A percentile compares a stretch with the other conserved stretches of the same genome.
These are phyloP conservation scores for Mycena vitilis DNA, from an alignment of 768 basidiomycete species.

Conservation along the genomic window DNA sequence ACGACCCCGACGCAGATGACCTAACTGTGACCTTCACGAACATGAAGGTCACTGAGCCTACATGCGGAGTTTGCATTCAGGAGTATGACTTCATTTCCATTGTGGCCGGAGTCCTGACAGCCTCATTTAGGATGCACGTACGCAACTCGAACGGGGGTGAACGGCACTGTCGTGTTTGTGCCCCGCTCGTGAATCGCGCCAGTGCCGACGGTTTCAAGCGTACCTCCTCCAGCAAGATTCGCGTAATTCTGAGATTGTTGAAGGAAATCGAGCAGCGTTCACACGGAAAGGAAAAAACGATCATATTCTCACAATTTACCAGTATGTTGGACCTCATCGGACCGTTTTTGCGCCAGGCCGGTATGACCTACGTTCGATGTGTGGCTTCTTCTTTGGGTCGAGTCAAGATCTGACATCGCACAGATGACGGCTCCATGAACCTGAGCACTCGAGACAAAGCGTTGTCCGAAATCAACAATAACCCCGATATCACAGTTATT, in stretches of 20 bases:
- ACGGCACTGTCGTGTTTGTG: constrained; percentile 72
- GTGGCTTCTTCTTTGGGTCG: constrained; percentile 49
- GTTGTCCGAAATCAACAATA: constrained; percentile 76
- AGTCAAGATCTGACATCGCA: constrained; percentile 8
- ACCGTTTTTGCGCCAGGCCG: constrained; percentile 78
- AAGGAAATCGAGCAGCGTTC: constrained; percentile 69
- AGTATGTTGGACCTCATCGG: constrained; percentile 87
- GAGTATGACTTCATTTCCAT: constrained; percentile 68
- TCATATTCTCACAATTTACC: constrained; percentile 96
- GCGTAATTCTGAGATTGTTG: constrained; percentile 82
- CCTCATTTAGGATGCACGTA: constrained; percentile 49
- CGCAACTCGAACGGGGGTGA: constrained; percentile 52
- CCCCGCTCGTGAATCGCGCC: constrained; percentile 61
- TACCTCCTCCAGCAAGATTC: constrained; percentile 87
- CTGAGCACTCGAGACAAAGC: constrained; percentile 81
- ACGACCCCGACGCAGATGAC: constrained; percentile 74
- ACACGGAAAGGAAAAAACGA: constrained; percentile 84
- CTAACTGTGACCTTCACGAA: constrained; percentile 80
- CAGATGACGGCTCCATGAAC: constrained; percentile 92
- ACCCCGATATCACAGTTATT: constrained; percentile 74
- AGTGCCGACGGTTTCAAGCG: constrained; percentile 62
- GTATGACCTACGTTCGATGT: constrained; percentile 88
- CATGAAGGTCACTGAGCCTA: constrained; percentile 69
- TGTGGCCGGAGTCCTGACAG: neutral
- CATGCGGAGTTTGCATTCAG: constrained; percentile 83